Evolutionary conservation across 352 stramenopile genomes (phyloP).

Genomic region (Lagenidium sp.): DNA sequence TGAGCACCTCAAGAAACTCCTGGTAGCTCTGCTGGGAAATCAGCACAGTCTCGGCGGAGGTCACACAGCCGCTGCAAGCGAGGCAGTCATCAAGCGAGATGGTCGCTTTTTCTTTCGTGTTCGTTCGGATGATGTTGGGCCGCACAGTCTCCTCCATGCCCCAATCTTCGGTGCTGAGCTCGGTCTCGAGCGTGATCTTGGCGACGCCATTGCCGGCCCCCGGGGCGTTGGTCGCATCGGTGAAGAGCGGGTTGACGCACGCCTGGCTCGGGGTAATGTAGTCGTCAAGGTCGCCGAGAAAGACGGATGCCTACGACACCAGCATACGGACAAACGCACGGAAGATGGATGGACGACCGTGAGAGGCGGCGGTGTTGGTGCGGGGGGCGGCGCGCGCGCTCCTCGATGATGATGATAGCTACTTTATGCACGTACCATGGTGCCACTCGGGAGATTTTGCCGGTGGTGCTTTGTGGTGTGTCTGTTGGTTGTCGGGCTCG

Average conservation of each 20-base stretch:
- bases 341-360: too few species aligned
- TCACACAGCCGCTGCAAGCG: conserved; percentile 96
- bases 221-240: conserved; percentile 11
- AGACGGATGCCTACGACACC: conserved; percentile 79
- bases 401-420: too few species aligned
- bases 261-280: conserved; percentile 92
- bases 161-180: conserved; percentile 57
- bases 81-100: conserved; percentile 96
- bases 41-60: conserved; percentile 97
- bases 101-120: conserved; percentile 75
- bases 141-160: conserved; percentile 26
- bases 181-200: conserved; percentile 72
- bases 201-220: conserved; percentile 19
- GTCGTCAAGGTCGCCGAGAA: conserved; percentile 91
- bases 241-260: conserved; percentile 92
- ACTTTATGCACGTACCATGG: too few species aligned
- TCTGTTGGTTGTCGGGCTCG: too few species aligned
- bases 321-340: neutral
- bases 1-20: conserved; percentile 73
- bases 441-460: too few species aligned
- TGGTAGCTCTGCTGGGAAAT: conserved; percentile 93
- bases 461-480: too few species aligned
- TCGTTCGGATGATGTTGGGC: conserved; percentile 76
- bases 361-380: too few species aligned
- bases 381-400: too few species aligned